Percentiles rank a stretch among this genome's conserved stretches.
Conservation (phyloP, 1,284 basidiomycete genomes). For the Irpex sp. region DNA sequence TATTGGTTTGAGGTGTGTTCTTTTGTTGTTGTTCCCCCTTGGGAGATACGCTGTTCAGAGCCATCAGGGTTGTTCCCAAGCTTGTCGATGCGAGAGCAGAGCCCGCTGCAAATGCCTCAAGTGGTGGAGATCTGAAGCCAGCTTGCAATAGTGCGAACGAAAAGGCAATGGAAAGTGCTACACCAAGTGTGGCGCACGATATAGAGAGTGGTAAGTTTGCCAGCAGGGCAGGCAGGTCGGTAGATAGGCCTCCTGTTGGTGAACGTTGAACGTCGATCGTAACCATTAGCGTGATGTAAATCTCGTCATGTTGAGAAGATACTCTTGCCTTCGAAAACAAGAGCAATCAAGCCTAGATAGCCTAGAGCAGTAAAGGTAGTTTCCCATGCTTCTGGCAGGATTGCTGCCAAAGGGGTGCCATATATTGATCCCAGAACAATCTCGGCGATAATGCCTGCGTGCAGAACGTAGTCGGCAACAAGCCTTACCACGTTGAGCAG, state of each 20-base stretch:
- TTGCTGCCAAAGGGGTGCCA: slow-evolving; percentile 37
- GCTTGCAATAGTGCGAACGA: slow-evolving; percentile 31
- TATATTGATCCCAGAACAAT: slow-evolving; percentile 46
- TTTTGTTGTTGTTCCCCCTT: background rate
- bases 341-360: slow-evolving; percentile 48
- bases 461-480: slow-evolving; percentile 18
- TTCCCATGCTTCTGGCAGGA: slow-evolving; percentile 38
- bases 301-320: background rate
- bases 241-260: slow-evolving; percentile 39
- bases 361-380: slow-evolving; percentile 40
- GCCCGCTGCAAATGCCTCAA: slow-evolving; percentile 49
- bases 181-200: slow-evolving; percentile 41
- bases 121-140: slow-evolving; percentile 26
- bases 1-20: background rate
- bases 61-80: slow-evolving; percentile 50
- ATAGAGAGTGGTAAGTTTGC: slow-evolving; percentile 38
- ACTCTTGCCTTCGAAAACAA: slow-evolving; percentile 46
- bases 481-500: slow-evolving; percentile 21
- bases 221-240: slow-evolving; percentile 34
- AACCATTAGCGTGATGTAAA: background rate
- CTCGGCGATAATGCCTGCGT: slow-evolving; percentile 35
- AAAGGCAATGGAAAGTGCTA: slow-evolving; percentile 43
- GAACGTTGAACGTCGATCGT: background rate
- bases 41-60: slow-evolving; percentile 30
- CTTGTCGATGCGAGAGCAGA: slow-evolving; percentile 49